Evolutionary conservation across 805 yeast genomes (phyloP).

Genomic region (Candida ascalaphidarum): DNA sequence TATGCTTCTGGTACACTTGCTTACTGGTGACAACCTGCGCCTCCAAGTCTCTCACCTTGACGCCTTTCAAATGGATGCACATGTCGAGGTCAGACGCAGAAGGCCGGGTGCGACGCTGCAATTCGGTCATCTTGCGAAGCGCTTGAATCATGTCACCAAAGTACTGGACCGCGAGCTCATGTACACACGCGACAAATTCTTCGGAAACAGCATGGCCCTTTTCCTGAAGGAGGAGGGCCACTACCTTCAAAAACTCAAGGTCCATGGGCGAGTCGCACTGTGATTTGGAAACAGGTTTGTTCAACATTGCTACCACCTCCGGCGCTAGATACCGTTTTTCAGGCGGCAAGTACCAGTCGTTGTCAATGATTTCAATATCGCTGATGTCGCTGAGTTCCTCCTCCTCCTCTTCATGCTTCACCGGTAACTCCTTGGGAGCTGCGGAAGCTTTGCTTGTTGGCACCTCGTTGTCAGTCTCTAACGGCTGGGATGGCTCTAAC

Average conservation of each 20-base stretch:
- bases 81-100: slow-evolving; percentile 43
- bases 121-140: slow-evolving; percentile 43
- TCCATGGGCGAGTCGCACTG: slow-evolving; percentile 11
- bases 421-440: no score
- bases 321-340: no score
- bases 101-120: slow-evolving; percentile 53
- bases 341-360: no score
- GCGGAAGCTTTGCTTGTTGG: no score
- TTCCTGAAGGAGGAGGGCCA: slow-evolving; percentile 17
- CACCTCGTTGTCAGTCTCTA: no score
- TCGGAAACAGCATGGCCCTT: slow-evolving; percentile 11
- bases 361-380: no score
- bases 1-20: slow-evolving; percentile 8
- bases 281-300: no score
- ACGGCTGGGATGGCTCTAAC: no score
- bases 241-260: slow-evolving; percentile 18
- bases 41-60: slow-evolving; percentile 12
- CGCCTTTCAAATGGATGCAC: slow-evolving; percentile 33
- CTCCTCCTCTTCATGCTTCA: no score
- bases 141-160: slow-evolving; percentile 27
- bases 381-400: no score
- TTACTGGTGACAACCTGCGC: slow-evolving; percentile 4
- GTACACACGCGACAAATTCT: slow-evolving; percentile 20
- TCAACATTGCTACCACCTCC: no score
- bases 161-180: slow-evolving; percentile 20